These are phyloP conservation scores for Wickerhamiella shivajii DNA, from an alignment of 805 yeast genomes.

Conservation along the genomic window DNA sequence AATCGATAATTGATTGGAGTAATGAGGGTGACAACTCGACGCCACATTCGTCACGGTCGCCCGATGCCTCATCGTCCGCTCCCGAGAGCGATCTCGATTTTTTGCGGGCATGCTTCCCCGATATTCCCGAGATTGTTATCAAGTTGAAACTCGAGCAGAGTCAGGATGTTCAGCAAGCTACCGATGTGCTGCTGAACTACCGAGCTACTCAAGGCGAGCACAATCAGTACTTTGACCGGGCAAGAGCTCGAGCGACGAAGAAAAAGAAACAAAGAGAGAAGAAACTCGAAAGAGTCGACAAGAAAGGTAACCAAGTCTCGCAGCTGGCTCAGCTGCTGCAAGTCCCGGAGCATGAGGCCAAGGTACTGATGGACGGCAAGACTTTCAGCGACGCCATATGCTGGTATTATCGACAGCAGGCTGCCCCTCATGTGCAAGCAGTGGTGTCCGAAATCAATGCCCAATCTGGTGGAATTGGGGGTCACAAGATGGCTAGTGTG, in stretches of 20 bases:
- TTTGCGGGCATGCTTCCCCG: constrained; percentile 9
- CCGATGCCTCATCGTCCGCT: not conserved
- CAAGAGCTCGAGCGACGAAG: constrained; percentile 1
- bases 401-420: not conserved
- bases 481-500: not conserved
- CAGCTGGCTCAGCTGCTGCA: not conserved
- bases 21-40: no score
- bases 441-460: not conserved
- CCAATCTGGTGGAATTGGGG: not conserved
- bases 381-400: not conserved
- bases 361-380: not conserved
- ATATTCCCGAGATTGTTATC: constrained; percentile 2
- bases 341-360: not conserved
- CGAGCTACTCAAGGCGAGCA: constrained; percentile 5
- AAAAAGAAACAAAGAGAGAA: constrained; percentile 1
- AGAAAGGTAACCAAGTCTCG: not conserved
- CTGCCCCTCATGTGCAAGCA: not conserved
- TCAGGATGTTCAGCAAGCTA: constrained; percentile 9
- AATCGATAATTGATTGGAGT: constrained; percentile 1
- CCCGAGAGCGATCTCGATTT: constrained; percentile 3
- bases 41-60: not conserved
- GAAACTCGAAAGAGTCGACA: not conserved
- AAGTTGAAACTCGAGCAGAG: constrained; percentile 1
- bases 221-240: constrained; percentile 6
- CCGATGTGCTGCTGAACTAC: constrained; percentile 11